Evolutionary conservation across 2,329 filamentous ascomycete species (phyloP).

Genomic region (Pseudogymnoascus sp.): DNA sequence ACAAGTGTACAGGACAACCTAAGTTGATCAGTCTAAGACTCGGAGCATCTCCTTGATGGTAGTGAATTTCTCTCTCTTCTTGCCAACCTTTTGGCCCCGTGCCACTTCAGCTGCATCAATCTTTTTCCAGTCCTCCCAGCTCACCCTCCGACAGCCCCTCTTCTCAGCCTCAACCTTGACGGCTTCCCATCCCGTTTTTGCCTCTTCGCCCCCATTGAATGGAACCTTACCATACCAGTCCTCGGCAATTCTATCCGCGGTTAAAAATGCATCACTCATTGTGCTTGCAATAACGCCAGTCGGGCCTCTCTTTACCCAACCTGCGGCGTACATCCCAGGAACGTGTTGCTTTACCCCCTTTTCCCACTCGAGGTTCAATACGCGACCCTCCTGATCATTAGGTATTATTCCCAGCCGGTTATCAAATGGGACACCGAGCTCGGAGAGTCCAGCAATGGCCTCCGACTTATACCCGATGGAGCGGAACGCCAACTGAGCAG

Average conservation of each 20-base stretch:
- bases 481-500: conserved; percentile 70
- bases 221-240: conserved; percentile 55
- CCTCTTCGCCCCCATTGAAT: conserved; percentile 39
- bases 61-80: conserved; percentile 67
- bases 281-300: conserved; percentile 94
- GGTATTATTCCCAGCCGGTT: conserved; percentile 63
- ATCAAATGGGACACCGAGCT: conserved; percentile 74
- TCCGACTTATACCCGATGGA: conserved; percentile 92
- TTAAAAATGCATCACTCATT: conserved; percentile 89
- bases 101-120: conserved; percentile 75
- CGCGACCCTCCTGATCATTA: conserved; percentile 73
- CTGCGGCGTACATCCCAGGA: conserved; percentile 80
- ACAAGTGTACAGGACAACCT: conserved; percentile 2
- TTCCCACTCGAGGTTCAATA: conserved; percentile 59
- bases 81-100: conserved; percentile 59
- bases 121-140: conserved; percentile 77
- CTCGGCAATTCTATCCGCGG: conserved; percentile 71
- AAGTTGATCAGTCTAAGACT: conserved; percentile 34
- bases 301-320: conserved; percentile 92
- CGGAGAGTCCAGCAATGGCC: conserved; percentile 64
- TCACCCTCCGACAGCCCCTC: conserved; percentile 54
- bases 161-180: conserved; percentile 53
- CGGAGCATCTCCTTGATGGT: conserved; percentile 50
- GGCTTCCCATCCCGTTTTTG: conserved; percentile 64
- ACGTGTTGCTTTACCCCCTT: conserved; percentile 60